Conservation (phyloP, 75 land plant genomes). For the Azolla pinnata region DNA sequence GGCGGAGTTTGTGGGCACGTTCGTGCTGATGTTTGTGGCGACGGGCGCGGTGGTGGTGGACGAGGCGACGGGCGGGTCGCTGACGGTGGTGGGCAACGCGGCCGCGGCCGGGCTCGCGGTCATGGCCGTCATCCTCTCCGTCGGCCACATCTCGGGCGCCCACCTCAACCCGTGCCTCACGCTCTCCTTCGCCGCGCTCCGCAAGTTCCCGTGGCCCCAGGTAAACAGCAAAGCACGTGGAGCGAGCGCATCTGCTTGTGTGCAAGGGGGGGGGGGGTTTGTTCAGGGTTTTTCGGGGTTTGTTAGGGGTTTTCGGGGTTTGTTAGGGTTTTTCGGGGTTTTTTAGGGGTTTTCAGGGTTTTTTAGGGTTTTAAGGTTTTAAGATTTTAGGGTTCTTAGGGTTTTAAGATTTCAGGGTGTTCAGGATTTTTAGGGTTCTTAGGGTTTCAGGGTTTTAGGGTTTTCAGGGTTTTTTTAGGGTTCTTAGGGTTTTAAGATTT, state of each 20-base stretch:
- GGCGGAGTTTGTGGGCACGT: conserved; percentile 86
- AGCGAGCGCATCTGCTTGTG: background rate
- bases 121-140: conserved; percentile 70
- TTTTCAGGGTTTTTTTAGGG: too few species aligned
- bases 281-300: background rate
- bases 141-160: conserved; percentile 94
- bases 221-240: conserved; percentile 33
- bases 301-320: too few species aligned
- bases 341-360: too few species aligned
- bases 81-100: conserved; percentile 60
- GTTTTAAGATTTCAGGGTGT: too few species aligned
- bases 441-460: too few species aligned
- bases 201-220: conserved; percentile 89
- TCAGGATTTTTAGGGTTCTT: too few species aligned
- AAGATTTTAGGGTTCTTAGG: too few species aligned
- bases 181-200: conserved; percentile 69
- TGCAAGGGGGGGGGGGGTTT: background rate
- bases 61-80: conserved; percentile 51
- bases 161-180: conserved; percentile 84
- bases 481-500: too few species aligned
- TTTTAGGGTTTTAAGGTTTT: too few species aligned
- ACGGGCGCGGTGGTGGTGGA: conserved; percentile 70
- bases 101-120: conserved; percentile 68
- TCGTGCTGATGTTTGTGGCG: conserved; percentile 73
- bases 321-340: too few species aligned